Evolutionary conservation across 176 grass and related monocot species (phyloP), one percentile per base, ranked within the genome.

Genomic region (Areca catechu): DNA sequence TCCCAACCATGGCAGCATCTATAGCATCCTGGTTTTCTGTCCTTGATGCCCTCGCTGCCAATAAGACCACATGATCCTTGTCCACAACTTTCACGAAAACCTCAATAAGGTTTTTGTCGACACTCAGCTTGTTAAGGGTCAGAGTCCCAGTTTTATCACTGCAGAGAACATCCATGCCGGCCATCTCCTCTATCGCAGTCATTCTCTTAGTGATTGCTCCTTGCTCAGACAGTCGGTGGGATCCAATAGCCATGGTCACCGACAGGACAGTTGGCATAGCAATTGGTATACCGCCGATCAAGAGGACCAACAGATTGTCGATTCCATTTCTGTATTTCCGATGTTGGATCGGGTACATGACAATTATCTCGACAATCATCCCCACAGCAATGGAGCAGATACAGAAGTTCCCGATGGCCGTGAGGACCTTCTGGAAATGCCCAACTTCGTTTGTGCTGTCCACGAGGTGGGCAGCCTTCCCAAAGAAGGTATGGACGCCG

Each of bases 361-460:
- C 57, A 24, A 72, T 53, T 49, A 72, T 62, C 58, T 72, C 69
- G 49, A 72, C 16, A 5, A 72, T 0, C 18, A 72, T 71, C 48
- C 69, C 69, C 23, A 54, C 1, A 7, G 48, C 69, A 9, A 71
- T 71, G 2, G 69, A 71, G 69, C 57, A 52, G 25, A 71, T 71
- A 24, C 69, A 71, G 58, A 72, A 72, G 49, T 72, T 72, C 4
- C 69, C 57, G 2, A 72, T 71, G 24, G 69, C 57, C 2, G 69
- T 62, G n/a, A 72, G 49, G 18, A 72, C 69, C 23, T 47, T 51
- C 24, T 72, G 57, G 57, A 72, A 72, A 27, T 72, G 69, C 12
- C 69, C 69, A 15, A 72, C 24, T 49, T 72, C 50, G 69, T 72
- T 72, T 49, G 69, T 72, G 58, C 24, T 72, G 57, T 72, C 69